Percentiles rank a stretch among this genome's conserved stretches.
Evolutionary conservation across 306 rosid genomes (phyloP).

Genomic region (Cajanus cajan): DNA sequence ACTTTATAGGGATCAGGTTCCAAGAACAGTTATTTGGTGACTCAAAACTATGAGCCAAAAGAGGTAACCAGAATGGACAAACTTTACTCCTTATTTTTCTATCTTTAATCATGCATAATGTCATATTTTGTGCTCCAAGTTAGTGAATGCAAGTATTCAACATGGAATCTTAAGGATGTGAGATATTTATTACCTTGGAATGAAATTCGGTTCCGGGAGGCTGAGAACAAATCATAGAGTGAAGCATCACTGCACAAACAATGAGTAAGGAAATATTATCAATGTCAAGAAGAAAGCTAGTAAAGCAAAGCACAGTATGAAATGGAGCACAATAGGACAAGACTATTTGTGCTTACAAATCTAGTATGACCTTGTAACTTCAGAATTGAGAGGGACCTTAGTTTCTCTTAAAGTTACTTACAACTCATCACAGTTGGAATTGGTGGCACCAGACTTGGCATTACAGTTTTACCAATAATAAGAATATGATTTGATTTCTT

Average conservation of each 20-base stretch:
- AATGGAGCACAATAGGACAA: conserved; percentile 24
- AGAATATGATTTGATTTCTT: conserved; percentile 23
- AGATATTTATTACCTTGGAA: conserved; percentile 30
- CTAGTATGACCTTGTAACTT: background rate
- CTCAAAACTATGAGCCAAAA: background rate
- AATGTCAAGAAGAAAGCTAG: conserved; percentile 16
- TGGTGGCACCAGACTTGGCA: conserved; percentile 13
- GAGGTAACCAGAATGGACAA: background rate
- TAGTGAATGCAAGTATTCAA: conserved; percentile 4
- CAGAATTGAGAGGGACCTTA: background rate
- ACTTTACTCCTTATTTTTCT: background rate
- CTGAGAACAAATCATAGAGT: conserved; percentile 22
- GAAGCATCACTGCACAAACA: conserved; percentile 31
- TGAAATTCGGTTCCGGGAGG: conserved; percentile 27
- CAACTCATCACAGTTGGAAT: conserved; percentile 23
- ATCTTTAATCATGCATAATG: conserved; percentile 12
- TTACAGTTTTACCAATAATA: background rate
- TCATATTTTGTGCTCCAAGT: conserved; percentile 13
- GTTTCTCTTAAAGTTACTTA: conserved; percentile 14
- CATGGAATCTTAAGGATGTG: conserved; percentile 6
- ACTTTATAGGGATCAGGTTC: background rate
- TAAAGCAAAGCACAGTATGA: conserved; percentile 21
- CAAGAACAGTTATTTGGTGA: background rate
- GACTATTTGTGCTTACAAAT: background rate
- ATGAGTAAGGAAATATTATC: conserved; percentile 15